phyloP scores from a whole-genome alignment of 2,329 filamentous ascomycete genomes.

The Aspergillus sp. region DNA sequence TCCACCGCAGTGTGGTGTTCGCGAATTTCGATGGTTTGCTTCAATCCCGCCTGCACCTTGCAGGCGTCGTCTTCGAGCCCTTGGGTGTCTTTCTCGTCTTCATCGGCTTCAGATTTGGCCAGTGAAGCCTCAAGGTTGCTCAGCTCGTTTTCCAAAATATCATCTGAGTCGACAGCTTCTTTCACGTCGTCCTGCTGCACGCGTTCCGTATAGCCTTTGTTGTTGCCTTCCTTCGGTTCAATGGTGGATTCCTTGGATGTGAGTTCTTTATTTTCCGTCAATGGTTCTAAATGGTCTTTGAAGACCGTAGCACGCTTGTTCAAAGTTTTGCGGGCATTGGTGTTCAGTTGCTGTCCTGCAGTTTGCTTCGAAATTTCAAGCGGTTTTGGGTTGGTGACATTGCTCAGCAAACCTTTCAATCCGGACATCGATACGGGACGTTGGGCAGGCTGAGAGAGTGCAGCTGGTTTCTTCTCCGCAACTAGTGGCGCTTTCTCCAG shows the following conservation, averaged over 20 bases:
- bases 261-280: conserved; percentile 30
- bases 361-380: conserved; percentile 33
- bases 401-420: conserved; percentile 40
- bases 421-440: conserved; percentile 50
- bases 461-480: conserved; percentile 45
- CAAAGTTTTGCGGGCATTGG: conserved; percentile 47
- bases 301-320: conserved; percentile 57
- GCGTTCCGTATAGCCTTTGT: conserved; percentile 14
- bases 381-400: conserved; percentile 31
- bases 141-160: conserved; percentile 12
- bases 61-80: conserved; percentile 28
- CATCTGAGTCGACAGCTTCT: conserved; percentile 10
- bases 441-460: conserved; percentile 61
- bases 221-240: conserved; percentile 22
- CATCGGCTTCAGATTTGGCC: conserved; percentile 27
- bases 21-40: conserved; percentile 7
- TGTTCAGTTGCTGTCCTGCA: conserved; percentile 30
- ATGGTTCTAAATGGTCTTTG: conserved; percentile 48
- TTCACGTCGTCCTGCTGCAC: conserved; percentile 14
- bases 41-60: conserved; percentile 21
- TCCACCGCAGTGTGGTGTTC: conserved; percentile 5
- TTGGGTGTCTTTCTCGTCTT: conserved; percentile 25
- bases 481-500: conserved; percentile 30
- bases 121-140: conserved; percentile 18
- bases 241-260: conserved; percentile 31